Conservation (phyloP, 2,329 filamentous ascomycete genomes). For the Orbilia blumenaviensis region DNA sequence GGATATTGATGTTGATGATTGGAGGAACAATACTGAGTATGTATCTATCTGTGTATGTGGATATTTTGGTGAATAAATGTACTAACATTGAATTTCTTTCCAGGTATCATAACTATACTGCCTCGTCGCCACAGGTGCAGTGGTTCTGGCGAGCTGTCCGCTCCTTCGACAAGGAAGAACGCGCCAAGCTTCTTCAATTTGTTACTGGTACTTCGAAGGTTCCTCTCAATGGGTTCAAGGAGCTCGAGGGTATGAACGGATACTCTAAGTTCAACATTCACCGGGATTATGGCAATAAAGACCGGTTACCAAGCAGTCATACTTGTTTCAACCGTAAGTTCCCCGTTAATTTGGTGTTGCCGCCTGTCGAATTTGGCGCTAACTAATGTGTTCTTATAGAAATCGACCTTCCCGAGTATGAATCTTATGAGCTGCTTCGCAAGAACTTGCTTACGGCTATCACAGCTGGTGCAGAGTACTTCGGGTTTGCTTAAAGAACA, state of each 20-base stretch:
- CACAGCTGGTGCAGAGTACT: slow-evolving; percentile 96
- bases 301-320: slow-evolving; percentile 92
- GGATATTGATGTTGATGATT: slow-evolving; percentile 97
- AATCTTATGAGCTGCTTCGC: slow-evolving; percentile 89
- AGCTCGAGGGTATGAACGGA: slow-evolving; percentile 98
- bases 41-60: neutral
- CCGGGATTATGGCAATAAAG: slow-evolving; percentile 95
- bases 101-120: slow-evolving; percentile 89
- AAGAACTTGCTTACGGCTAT: slow-evolving; percentile 92
- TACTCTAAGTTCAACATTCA: slow-evolving; percentile 99
- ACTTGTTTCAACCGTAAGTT: slow-evolving; percentile 98
- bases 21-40: slow-evolving; percentile 93
- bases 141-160: slow-evolving; percentile 99
- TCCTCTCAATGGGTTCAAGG: slow-evolving; percentile 97
- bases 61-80: neutral
- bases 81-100: neutral
- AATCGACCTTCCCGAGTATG: slow-evolving; percentile 98
- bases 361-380: slow-evolving; percentile 60
- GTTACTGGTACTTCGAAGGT: slow-evolving; percentile 99
- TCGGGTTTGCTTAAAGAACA: slow-evolving; percentile 83
- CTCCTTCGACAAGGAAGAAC: slow-evolving; percentile 98
- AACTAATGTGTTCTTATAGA: slow-evolving; percentile 62
- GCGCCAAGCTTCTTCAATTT: slow-evolving; percentile 95
- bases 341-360: neutral
- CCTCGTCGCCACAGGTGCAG: slow-evolving; percentile 93